Evolutionary conservation across 495 filamentous ascomycete species (phyloP), one percentile per base, ranked within the genome.

Genomic region (Entonaema liquescens): DNA sequence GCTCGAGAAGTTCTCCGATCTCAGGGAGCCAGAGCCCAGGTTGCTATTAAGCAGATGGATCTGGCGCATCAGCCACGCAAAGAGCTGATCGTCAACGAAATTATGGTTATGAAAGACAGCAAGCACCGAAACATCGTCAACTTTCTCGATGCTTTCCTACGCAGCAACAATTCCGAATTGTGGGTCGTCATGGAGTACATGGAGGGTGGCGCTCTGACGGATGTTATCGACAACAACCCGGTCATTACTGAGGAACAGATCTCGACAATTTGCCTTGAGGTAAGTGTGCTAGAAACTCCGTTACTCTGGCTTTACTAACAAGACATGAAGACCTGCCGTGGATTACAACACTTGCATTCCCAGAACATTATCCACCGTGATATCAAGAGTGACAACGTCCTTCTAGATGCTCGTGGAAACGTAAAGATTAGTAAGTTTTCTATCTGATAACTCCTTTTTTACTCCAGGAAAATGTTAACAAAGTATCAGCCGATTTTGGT

Each of bases 101-200:
- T 99, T 74, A 93, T 98, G 80, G 95, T 99, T 58, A 99, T 99
- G 95, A 97, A 98, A 83, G 96, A 98, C 80, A 97, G 92, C 83
- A 92, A 94, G 76, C 94, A 98, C 79, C 88, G 92, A 23, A 99
- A 99, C 79, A 98, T 99, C 81, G 95, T 99, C 82, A 99, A 99
- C 81, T 99, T 97, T 83, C 84, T 99, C 28, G 95, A 99, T 76
- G 94, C 95, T 0, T 99, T 98, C 85, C 83, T 99, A 74, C 91
- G 94, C 71, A 95, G 97, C 73, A 92, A 93, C 74, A 93, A 91
- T 78, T 88, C 90, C 66, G 96, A 99, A 77, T 86, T 99, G 28
- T 99, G 95, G 95, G 94, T 99, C 21, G 95, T 99, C 33, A 97
- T 99, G 96, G 95, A 99, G 80, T 99, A 95, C 75, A 98, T 99